A percentile compares a stretch with the other conserved stretches of the same genome.
These are phyloP conservation scores for Alternaria arborescens DNA, from an alignment of 2,329 filamentous ascomycete species.

Conservation along the genomic window DNA sequence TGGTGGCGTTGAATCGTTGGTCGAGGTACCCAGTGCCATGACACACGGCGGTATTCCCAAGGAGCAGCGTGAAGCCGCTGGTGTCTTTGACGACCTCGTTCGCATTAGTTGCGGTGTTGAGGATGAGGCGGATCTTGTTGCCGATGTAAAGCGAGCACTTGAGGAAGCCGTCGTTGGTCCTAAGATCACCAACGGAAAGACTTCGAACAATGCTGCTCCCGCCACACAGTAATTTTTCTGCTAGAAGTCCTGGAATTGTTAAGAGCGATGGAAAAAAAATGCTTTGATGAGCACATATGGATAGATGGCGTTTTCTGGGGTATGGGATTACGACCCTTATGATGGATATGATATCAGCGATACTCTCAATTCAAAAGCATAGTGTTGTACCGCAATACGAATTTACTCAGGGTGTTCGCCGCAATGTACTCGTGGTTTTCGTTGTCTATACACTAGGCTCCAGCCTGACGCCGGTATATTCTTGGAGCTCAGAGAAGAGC, in stretches of 20 bases:
- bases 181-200: constrained; percentile 47
- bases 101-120: constrained; percentile 94
- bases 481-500: neutral
- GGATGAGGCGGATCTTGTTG: constrained; percentile 82
- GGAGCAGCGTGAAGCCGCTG: constrained; percentile 88
- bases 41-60: constrained; percentile 94
- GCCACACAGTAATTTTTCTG: neutral
- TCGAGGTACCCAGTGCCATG: constrained; percentile 94
- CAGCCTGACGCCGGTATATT: neutral
- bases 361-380: neutral
- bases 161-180: constrained; percentile 72
- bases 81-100: constrained; percentile 94
- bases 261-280: neutral
- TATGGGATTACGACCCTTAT: constrained; percentile 1
- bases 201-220: constrained; percentile 2
- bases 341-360: constrained; percentile 4
- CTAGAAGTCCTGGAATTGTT: neutral
- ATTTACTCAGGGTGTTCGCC: neutral
- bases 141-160: constrained; percentile 83
- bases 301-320: constrained; percentile 3
- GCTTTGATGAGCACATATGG: constrained; percentile 1
- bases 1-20: constrained; percentile 89
- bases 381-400: neutral
- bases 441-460: neutral
- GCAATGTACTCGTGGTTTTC: neutral